A percentile compares a stretch with the other conserved stretches of the same genome.
These are phyloP conservation scores for Pichia kudriavzevii DNA, from an alignment of 1,139 yeast species.

Conservation along the genomic window DNA sequence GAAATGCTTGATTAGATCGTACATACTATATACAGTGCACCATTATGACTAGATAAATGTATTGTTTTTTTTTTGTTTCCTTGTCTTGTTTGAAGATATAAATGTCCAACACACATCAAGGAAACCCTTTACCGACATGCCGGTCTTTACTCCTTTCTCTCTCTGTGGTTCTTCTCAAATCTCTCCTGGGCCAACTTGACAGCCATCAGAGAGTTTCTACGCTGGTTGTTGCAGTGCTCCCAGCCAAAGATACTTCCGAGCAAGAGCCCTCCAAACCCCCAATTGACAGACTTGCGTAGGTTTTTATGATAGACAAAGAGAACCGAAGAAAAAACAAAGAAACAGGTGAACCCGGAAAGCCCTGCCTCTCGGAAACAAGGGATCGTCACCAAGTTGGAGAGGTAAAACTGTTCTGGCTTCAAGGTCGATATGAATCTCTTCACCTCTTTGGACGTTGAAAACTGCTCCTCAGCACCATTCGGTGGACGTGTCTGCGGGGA, in stretches of 20 bases:
- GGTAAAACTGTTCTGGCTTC: constrained; percentile 44
- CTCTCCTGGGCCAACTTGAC: constrained; percentile 54
- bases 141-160: too few relatives aligned
- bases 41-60: too few relatives aligned
- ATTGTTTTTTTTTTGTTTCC: too few relatives aligned
- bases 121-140: too few relatives aligned
- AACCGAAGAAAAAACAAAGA: constrained; percentile 71
- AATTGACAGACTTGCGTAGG: constrained; percentile 56
- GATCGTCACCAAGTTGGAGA: constrained; percentile 49
- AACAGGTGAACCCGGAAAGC: constrained; percentile 77
- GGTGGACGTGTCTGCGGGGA: constrained; percentile 1
- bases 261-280: constrained; percentile 78
- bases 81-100: too few relatives aligned
- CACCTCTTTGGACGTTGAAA: constrained; percentile 18
- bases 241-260: constrained; percentile 80
- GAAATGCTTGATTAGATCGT: too few relatives aligned
- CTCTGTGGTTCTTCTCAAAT: constrained; percentile 19
- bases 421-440: constrained; percentile 15
- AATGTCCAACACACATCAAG: too few relatives aligned
- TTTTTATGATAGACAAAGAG: constrained; percentile 64
- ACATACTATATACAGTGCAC: too few relatives aligned
- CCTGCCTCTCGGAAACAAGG: constrained; percentile 92
- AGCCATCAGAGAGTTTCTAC: constrained; percentile 55
- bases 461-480: constrained; percentile 6
- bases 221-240: constrained; percentile 80